Evolutionary conservation across 1,284 basidiomycete species (phyloP).

Genomic region (Cutaneotrichosporon sp.): DNA sequence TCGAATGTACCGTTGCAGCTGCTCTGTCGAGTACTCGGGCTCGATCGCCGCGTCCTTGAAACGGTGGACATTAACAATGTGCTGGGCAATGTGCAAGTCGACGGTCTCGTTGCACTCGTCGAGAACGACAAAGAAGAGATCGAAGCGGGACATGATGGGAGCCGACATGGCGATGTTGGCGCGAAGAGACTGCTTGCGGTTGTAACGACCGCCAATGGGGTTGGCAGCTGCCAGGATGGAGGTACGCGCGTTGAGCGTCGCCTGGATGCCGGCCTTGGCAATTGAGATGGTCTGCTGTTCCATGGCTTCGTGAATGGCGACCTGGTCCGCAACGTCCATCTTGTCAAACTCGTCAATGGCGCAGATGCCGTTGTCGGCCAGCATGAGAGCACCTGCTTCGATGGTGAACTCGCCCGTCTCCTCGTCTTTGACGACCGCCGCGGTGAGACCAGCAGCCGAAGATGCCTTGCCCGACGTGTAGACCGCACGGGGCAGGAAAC

Average conservation of each 20-base stretch:
- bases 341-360: conserved; percentile 99
- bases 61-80: conserved; percentile 96
- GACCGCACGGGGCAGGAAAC: conserved; percentile 96
- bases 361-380: conserved; percentile 99
- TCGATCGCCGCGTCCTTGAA: conserved; percentile 91
- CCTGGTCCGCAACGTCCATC: conserved; percentile 98
- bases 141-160: conserved; percentile 99
- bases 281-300: conserved; percentile 99
- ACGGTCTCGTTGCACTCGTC: conserved; percentile 95
- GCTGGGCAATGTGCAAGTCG: conserved; percentile 89
- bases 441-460: conserved; percentile 96
- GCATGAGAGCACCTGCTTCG: conserved; percentile 97
- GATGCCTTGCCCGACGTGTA: conserved; percentile 99
- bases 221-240: conserved; percentile 98
- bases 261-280: conserved; percentile 98
- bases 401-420: conserved; percentile 99
- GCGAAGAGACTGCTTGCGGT: conserved; percentile 85
- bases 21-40: conserved; percentile 95
- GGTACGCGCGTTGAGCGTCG: conserved; percentile 94
- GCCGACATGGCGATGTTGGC: conserved; percentile 98
- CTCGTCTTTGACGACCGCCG: conserved; percentile 96
- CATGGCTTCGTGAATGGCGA: conserved; percentile 99
- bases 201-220: conserved; percentile 92
- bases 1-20: conserved; percentile 91
- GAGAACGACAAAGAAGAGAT: conserved; percentile 96